Evolutionary conservation across 345 rosid species (phyloP).

Genomic region (Lepidium africanum): DNA sequence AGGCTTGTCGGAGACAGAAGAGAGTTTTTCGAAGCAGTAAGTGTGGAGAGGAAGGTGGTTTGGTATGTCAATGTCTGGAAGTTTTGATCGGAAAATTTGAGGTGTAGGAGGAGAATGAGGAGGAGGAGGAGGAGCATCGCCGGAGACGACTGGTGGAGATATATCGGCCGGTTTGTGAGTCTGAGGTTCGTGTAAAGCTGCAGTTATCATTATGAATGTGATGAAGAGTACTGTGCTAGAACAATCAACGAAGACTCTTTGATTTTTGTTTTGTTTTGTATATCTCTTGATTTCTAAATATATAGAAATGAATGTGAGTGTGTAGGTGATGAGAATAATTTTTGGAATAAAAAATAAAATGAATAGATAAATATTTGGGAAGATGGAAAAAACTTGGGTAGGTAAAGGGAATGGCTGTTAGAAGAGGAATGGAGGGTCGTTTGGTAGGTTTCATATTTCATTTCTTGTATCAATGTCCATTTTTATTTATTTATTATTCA

Average conservation of each 20-base stretch:
- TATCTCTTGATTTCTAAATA: background rate
- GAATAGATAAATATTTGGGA: background rate
- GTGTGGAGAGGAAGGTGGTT: conserved; percentile 71
- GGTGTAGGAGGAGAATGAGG: background rate
- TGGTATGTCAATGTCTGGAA: conserved; percentile 68
- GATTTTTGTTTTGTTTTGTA: background rate
- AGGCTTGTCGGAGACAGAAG: conserved; percentile 36
- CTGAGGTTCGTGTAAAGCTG: conserved; percentile 17
- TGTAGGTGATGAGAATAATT: background rate
- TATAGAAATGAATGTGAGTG: conserved; percentile 1
- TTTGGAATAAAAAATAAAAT: background rate
- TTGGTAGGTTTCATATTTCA: conserved; percentile 21
- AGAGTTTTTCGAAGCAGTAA: conserved; percentile 56
- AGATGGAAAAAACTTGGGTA: conserved; percentile 1
- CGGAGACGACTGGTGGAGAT: background rate
- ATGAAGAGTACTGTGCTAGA: background rate
- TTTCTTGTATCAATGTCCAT: background rate
- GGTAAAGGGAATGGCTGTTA: conserved; percentile 34
- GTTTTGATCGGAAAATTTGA: conserved; percentile 63
- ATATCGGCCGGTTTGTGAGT: conserved; percentile 21
- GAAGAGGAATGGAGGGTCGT: conserved; percentile 25
- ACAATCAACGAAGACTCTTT: background rate
- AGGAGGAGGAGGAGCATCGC: background rate
- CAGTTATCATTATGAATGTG: conserved; percentile 20
- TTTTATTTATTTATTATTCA: background rate